phyloP scores from a whole-genome alignment of 352 stramenopile genomes.

The Thalassiosira livingstoniorum region DNA sequence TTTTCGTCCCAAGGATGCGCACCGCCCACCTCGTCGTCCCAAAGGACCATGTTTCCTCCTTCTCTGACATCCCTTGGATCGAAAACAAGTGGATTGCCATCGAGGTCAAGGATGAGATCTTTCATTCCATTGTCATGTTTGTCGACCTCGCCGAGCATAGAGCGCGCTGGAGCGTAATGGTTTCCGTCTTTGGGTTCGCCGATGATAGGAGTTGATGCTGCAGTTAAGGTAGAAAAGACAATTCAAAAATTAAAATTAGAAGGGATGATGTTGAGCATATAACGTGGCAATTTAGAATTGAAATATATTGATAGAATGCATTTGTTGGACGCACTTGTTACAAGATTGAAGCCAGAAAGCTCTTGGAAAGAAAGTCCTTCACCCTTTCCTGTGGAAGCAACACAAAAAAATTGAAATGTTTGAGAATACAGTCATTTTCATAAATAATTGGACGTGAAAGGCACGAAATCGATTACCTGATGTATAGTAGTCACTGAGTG shows the following conservation, averaged over 20 bases:
- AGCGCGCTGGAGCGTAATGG: conserved; percentile 58
- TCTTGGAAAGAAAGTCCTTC: conserved; percentile 61
- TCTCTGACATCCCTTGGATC: conserved; percentile 44
- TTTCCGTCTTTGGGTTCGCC: conserved; percentile 47
- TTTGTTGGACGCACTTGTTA: no score
- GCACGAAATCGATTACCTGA: conserved; percentile 40
- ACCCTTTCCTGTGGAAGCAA: conserved; percentile 39
- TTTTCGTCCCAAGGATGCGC: conserved; percentile 59
- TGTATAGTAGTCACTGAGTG: conserved; percentile 63
- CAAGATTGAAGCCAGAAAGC: conserved; percentile 32
- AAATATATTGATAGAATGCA: no score
- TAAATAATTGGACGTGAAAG: background rate
- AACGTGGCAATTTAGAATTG: no score
- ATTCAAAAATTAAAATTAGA: no score
- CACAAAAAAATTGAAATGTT: background rate
- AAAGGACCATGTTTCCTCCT: conserved; percentile 68
- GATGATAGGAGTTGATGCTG: conserved; percentile 38
- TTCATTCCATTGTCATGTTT: conserved; percentile 53
- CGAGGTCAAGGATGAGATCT: conserved; percentile 44
- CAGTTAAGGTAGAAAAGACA: no score
- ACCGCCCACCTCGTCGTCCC: conserved; percentile 59
- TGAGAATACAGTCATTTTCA: background rate
- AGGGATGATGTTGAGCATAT: no score
- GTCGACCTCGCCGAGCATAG: conserved; percentile 44
- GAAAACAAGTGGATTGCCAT: conserved; percentile 60